Evolutionary conservation across 495 filamentous ascomycete species (phyloP).

Genomic region (Rhizodiscina lignyota): DNA sequence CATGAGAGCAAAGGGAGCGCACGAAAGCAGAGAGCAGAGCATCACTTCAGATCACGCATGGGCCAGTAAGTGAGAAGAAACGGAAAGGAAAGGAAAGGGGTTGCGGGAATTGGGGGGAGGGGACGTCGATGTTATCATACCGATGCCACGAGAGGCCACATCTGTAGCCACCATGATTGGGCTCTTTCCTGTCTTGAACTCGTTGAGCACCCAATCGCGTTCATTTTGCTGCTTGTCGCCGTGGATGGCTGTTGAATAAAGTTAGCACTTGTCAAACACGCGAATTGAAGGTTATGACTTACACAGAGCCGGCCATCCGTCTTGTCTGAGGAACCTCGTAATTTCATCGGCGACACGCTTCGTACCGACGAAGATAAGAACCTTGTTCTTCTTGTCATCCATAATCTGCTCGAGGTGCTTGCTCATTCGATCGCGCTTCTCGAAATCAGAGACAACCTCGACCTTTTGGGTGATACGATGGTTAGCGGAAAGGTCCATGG

Average conservation of each 20-base stretch:
- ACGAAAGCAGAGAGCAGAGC: conserved; percentile 79
- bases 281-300: conserved; percentile 23
- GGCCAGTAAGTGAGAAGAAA: conserved; percentile 31
- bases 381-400: conserved; percentile 87
- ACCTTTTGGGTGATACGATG: conserved; percentile 97
- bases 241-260: conserved; percentile 65
- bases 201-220: conserved; percentile 98
- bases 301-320: conserved; percentile 97
- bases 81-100: conserved; percentile 23
- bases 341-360: conserved; percentile 98
- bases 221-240: conserved; percentile 99
- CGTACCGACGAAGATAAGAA: conserved; percentile 90
- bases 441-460: conserved; percentile 85
- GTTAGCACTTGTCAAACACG: conserved; percentile 29
- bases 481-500: conserved; percentile 90
- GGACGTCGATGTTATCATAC: conserved; percentile 79
- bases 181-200: conserved; percentile 94
- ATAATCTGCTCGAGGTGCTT: conserved; percentile 98
- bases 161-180: conserved; percentile 98
- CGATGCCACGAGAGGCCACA: conserved; percentile 97
- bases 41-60: conserved; percentile 41
- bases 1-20: conserved; percentile 60
- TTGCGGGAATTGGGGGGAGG: conserved; percentile 27
- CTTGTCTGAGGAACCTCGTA: conserved; percentile 94
- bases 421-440: conserved; percentile 94